Evolutionary conservation across 495 filamentous ascomycete genomes (phyloP).

Genomic region (Darksidea phi): DNA sequence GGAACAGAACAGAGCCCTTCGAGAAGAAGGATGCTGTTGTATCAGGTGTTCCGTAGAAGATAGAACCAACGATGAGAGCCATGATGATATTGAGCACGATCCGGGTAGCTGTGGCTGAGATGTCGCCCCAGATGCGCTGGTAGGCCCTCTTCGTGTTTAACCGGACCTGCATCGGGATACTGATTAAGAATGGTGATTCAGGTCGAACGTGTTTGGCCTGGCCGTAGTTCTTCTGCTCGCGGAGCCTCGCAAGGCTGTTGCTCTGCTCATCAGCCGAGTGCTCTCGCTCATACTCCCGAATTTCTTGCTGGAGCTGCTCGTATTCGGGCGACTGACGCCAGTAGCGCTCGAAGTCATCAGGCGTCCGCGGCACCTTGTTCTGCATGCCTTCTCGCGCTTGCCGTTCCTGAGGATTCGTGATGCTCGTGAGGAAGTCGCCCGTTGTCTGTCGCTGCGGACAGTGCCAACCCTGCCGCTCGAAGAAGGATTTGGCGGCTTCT

Average conservation of each 20-base stretch:
- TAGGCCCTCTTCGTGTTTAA: conserved; percentile 59
- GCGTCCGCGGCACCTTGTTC: conserved; percentile 61
- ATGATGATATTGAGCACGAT: conserved; percentile 59
- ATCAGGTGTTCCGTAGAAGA: conserved; percentile 70
- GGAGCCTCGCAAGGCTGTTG: conserved; percentile 50
- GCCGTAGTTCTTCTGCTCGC: conserved; percentile 60
- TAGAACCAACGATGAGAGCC: conserved; percentile 71
- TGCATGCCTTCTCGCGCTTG: conserved; percentile 59
- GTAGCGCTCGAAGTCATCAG: conserved; percentile 66
- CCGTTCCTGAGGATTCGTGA: conserved; percentile 65
- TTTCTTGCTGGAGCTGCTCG: conserved; percentile 62
- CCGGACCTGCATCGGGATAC: conserved; percentile 62
- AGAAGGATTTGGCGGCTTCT: conserved; percentile 35
- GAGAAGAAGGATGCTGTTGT: conserved; percentile 68
- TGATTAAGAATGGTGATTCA: conserved; percentile 72
- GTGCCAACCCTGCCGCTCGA: conserved; percentile 56
- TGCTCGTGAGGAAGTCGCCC: conserved; percentile 69
- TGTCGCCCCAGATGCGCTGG: conserved; percentile 47
- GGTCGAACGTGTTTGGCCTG: conserved; percentile 52
- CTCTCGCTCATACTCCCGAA: conserved; percentile 61
- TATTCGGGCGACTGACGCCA: conserved; percentile 73
- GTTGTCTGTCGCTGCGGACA: conserved; percentile 59
- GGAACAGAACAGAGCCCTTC: conserved; percentile 76
- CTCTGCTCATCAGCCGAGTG: conserved; percentile 8
- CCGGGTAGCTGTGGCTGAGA: conserved; percentile 8